phyloP scores from a whole-genome alignment of 139 green algal genomes.

The Chlorella sp. region DNA sequence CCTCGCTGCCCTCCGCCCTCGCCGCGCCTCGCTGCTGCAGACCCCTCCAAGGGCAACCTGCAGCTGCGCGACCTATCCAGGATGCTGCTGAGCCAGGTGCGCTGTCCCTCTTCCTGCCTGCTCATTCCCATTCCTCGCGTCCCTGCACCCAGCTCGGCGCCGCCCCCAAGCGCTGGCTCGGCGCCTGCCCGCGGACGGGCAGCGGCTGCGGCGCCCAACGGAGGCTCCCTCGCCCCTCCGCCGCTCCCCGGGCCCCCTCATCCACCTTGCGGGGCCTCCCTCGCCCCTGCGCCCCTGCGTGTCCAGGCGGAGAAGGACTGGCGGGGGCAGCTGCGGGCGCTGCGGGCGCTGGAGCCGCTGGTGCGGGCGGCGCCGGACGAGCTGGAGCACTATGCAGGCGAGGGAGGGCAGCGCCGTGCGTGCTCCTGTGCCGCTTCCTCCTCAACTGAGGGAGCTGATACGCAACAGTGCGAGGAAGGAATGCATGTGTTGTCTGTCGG shows the following conservation, averaged over 20 bases:
- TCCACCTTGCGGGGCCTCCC: slow-evolving; percentile 38
- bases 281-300: slow-evolving; percentile 58
- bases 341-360: slow-evolving; percentile 54
- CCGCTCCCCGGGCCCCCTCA: no score
- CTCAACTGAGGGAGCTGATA: neutral
- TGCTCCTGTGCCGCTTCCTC: no score
- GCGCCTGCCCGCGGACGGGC: no score
- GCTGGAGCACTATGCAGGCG: slow-evolving; percentile 55
- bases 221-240: no score
- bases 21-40: neutral
- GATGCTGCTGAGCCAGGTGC: slow-evolving; percentile 24
- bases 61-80: slow-evolving; percentile 43
- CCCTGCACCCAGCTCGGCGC: no score
- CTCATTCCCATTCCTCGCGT: neutral
- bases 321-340: slow-evolving; percentile 52
- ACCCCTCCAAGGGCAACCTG: slow-evolving; percentile 8
- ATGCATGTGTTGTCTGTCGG: neutral
- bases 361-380: slow-evolving; percentile 74
- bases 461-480: neutral
- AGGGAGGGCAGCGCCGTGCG: neutral
- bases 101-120: neutral
- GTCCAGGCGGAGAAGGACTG: slow-evolving; percentile 60
- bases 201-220: no score
- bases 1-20: no score
- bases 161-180: no score